Conservation (phyloP, 495 filamentous ascomycete species). For the Letharia lupina region DNA sequence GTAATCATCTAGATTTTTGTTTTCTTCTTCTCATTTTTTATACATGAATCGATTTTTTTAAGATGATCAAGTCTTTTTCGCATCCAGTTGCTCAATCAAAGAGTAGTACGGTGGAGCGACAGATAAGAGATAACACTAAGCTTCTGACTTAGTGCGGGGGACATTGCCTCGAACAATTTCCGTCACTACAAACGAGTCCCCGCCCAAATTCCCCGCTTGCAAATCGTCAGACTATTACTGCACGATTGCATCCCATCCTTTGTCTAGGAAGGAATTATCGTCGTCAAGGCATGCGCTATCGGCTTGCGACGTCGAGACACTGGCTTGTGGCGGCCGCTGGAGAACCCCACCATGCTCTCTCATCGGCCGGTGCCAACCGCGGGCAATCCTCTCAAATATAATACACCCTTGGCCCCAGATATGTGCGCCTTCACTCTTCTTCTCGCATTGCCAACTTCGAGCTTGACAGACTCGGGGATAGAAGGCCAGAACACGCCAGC, state of each 20-base stretch:
- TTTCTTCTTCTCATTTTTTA: no score
- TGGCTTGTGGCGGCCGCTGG: background rate
- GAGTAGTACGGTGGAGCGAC: no score
- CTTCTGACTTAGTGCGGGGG: no score
- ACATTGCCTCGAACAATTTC: no score
- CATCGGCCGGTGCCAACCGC: conserved; percentile 21
- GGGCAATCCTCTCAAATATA: background rate
- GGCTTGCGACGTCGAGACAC: background rate
- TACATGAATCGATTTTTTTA: no score
- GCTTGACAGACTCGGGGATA: conserved; percentile 12
- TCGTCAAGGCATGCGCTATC: background rate
- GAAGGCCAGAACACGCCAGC: background rate
- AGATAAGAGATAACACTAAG: no score
- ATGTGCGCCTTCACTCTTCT: conserved; percentile 11
- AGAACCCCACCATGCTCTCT: conserved; percentile 2
- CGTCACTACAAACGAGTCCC: background rate
- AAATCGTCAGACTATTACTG: background rate
- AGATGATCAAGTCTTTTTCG: no score
- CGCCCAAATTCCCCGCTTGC: background rate
- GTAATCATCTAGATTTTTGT: no score
- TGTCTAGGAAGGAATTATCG: background rate
- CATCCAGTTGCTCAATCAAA: no score
- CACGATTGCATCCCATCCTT: background rate
- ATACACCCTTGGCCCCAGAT: background rate
- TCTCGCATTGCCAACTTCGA: conserved; percentile 1